Evolutionary conservation across 495 filamentous ascomycete species (phyloP).

Genomic region (Aspergillus hancockii): DNA sequence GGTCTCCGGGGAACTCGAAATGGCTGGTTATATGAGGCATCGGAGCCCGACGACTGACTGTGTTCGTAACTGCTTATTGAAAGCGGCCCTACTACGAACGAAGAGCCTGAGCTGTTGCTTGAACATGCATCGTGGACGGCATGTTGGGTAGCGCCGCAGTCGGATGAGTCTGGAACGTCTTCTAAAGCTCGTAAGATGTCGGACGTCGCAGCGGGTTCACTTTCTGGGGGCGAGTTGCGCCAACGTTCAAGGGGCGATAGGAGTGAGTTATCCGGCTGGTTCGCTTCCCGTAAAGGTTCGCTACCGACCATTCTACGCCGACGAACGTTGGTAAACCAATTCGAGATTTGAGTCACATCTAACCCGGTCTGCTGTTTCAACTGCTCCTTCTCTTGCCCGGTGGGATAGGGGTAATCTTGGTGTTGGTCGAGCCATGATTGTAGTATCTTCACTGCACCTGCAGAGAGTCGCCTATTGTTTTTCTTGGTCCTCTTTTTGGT

Average conservation of each 20-base stretch:
- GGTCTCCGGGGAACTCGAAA: slow-evolving; percentile 6
- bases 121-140: slow-evolving; percentile 7
- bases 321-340: slow-evolving; percentile 32
- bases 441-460: slow-evolving; percentile 14
- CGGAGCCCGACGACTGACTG: slow-evolving; percentile 22
- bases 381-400: slow-evolving; percentile 17
- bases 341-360: slow-evolving; percentile 22
- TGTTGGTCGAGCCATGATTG: slow-evolving; percentile 27
- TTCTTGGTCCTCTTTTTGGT: neutral
- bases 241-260: slow-evolving; percentile 66
- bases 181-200: slow-evolving; percentile 67
- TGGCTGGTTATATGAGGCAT: neutral
- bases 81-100: slow-evolving; percentile 13
- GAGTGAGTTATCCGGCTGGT: slow-evolving; percentile 7
- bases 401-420: slow-evolving; percentile 37
- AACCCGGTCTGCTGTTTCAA: slow-evolving; percentile 21
- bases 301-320: slow-evolving; percentile 16
- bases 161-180: slow-evolving; percentile 5
- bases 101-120: slow-evolving; percentile 17
- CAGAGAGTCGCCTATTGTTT: slow-evolving; percentile 9
- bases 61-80: slow-evolving; percentile 19
- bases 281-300: neutral
- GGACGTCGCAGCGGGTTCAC: slow-evolving; percentile 69
- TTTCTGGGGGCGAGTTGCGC: slow-evolving; percentile 72
- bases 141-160: neutral